A percentile compares a stretch with the other conserved stretches of the same genome.
phyloP scores from a whole-genome alignment of 2,329 filamentous ascomycete species.

The Colletotrichum truncatum region DNA sequence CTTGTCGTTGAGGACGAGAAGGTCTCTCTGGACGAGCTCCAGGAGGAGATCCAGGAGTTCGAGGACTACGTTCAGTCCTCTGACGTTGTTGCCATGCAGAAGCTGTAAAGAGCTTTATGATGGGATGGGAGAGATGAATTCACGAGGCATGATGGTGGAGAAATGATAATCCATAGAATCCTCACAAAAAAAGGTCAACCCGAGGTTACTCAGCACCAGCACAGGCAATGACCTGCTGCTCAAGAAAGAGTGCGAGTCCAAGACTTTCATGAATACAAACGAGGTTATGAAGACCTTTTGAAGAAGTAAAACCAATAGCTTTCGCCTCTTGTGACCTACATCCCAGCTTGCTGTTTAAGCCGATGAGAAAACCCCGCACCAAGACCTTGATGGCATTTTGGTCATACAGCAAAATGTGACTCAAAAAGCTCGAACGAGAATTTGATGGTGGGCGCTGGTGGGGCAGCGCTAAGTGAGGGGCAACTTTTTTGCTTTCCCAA shows the following conservation, averaged over 20 bases:
- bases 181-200: constrained; percentile 29
- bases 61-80: constrained; percentile 98
- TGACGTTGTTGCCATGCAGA: constrained; percentile 67
- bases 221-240: background rate
- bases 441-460: constrained; percentile 15
- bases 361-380: background rate
- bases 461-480: constrained; percentile 31
- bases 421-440: background rate
- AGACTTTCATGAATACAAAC: constrained; percentile 29
- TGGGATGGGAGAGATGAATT: constrained; percentile 33
- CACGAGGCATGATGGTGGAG: constrained; percentile 43
- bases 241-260: constrained; percentile 22
- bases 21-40: constrained; percentile 85
- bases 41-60: constrained; percentile 82
- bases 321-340: background rate
- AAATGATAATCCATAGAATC: constrained; percentile 32
- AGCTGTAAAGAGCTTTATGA: constrained; percentile 32
- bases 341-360: background rate
- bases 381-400: background rate
- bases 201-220: constrained; percentile 24
- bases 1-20: constrained; percentile 97
- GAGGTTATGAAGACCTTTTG: constrained; percentile 29
- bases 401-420: background rate
- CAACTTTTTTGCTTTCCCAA: constrained; percentile 4
- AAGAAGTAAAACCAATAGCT: constrained; percentile 12